Evolutionary conservation across 2,329 filamentous ascomycete species (phyloP).

Genomic region (Hypoxylon sp.): DNA sequence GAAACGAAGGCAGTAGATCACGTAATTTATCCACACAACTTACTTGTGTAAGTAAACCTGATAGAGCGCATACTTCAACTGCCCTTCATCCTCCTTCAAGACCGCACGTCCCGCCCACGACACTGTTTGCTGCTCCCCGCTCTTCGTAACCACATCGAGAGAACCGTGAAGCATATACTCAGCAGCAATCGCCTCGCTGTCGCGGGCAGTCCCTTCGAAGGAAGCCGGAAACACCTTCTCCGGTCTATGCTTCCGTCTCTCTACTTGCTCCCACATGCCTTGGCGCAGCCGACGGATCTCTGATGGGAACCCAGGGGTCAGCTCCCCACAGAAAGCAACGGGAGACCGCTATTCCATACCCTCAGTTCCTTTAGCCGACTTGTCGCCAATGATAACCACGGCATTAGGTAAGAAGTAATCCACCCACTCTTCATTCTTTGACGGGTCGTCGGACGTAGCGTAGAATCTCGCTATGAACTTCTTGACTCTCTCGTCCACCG

Average conservation of each 20-base stretch:
- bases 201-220: constrained; percentile 50
- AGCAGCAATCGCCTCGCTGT: constrained; percentile 33
- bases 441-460: constrained; percentile 59
- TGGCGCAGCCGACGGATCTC: constrained; percentile 60
- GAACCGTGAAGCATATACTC: constrained; percentile 57
- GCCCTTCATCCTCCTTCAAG: constrained; percentile 44
- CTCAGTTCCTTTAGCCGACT: constrained; percentile 57
- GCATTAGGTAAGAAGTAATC: constrained; percentile 60
- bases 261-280: constrained; percentile 62
- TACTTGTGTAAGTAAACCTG: constrained; percentile 54
- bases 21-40: constrained; percentile 11
- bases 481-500: constrained; percentile 45
- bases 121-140: constrained; percentile 40
- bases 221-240: constrained; percentile 60
- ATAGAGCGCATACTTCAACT: constrained; percentile 53
- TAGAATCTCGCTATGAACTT: constrained; percentile 63
- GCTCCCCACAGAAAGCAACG: constrained; percentile 1
- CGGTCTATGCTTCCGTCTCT: constrained; percentile 59
- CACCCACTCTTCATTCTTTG: constrained; percentile 62
- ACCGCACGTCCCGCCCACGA: constrained; percentile 55
- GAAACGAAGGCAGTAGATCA: no score
- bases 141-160: constrained; percentile 47
- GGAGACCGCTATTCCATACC: constrained; percentile 42
- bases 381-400: constrained; percentile 60
- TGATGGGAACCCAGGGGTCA: constrained; percentile 41